Base-by-base conservation (phyloP, 352 stramenopile species). In the Peronospora farinosa region DNA sequence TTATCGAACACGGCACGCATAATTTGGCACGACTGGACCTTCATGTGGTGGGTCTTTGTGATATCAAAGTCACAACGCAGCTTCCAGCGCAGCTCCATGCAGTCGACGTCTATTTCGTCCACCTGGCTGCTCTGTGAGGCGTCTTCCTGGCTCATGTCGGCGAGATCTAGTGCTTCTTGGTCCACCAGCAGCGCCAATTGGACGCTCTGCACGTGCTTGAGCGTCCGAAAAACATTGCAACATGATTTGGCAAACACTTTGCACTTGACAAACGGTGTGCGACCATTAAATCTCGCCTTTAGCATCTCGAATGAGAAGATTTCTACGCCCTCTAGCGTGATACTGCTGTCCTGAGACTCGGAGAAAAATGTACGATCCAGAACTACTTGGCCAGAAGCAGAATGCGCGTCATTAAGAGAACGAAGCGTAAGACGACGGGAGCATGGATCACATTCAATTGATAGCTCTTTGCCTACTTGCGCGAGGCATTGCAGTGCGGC, bases 41-140 rank as follows among this genome's bases (percentile, higher is more conserved):
- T 86, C 67, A 91, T 90, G 49, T 74, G 66, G 54, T 93, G 80
- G 16, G 78, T 90, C 69, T 93, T 93, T 27, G 80, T 88, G 62
- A 93, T 84, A 48, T 86, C 76, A n/a, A 84, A 86, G 62, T 91
- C 83, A 59, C 83, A 93, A 35, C 63, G 55, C 46, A 93, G 59
- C 0, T 60, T 60, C 78, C 81, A 93, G 40, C 60, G 63, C 40
- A 93, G 57, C 60, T 88, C 72, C 32, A 74, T 57, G 41, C 73
- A 87, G 51, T 87, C 74, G 13, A 82, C 32, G 15, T 86, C 75
- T 19, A 80, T 51, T 47, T 86, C 77, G n/a, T 71, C 45, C 15
- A 52, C 33, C 2, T 68, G 42, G 60, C 53, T 65, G n/a, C 30
- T 39, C 30, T 68, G 48, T 16, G 59, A 64, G 17, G 41, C 28